Evolutionary conservation across 164 flowering plant genomes (phyloP), one percentile per base, ranked within the genome.

Genomic region (Platanus orientalis): DNA sequence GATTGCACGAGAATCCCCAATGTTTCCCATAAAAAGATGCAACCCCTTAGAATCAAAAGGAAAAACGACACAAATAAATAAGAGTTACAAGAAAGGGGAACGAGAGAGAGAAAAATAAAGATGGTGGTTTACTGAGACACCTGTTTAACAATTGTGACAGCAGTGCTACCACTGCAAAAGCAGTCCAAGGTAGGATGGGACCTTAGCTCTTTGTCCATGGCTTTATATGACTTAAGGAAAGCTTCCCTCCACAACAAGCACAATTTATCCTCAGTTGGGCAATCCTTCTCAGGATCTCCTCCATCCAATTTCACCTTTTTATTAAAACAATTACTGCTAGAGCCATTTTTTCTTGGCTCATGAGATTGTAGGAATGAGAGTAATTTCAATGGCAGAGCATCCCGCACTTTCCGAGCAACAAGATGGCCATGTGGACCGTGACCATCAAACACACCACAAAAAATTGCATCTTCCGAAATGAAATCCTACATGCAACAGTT

Each of bases 391-490:
- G 98, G 98, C 65, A 92, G 62, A 17, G 76, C 42, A 71, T 92
- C 98, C 71, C 96, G 81, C 71, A 92, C 98, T 81, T 79, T 89
- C 53, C 92, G 83, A 4, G 98, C 87, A 57, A 92, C 98, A 63
- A 85, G 83, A 78, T 92, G 96, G 42, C 96, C 98, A 44, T 85
- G 76, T 1, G 96, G 98, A 49, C 96, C 98, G 75, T 92, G 98
- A 24, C 98, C 98, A 72, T 92, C 98, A 79, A 92, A 92, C n/a
- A 92, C 85, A 20, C 96, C 96, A 73, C 96, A 92, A 57, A 92
- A 88, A 1, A 78, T 82, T 57, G 75, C 75, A 76, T 86, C 98
- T 50, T 86, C 90, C 2, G 83, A 69, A 69, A 77, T 79, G 73
- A 89, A 92, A 77, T 92, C 92, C 98, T 92, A 63, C 73, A 73